Evolutionary conservation across 148 eudicot species (phyloP), one percentile per base, ranked within the genome.

Genomic region (Mesembryanthemum crystallinum): DNA sequence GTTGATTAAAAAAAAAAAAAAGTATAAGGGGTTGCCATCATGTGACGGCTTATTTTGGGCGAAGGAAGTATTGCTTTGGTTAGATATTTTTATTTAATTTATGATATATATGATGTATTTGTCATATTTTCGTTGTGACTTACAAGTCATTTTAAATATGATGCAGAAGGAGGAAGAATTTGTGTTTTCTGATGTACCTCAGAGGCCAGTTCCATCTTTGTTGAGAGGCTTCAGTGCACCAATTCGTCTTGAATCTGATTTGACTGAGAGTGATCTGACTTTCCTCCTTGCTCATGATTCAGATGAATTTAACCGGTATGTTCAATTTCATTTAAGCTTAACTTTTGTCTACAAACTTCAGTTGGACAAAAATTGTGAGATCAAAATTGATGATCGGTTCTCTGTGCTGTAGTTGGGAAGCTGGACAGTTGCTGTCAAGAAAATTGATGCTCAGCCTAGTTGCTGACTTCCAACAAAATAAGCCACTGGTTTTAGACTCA

Each of bases 241-340:
- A 62, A 86, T 96, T 73, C 89, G 97, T 59, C 91, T 96, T 10
- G 88, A 88, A 72, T 87, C 98, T 76, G 99, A 95, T 87, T 88
- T 91, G 21, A 79, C 90, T 67, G 98, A 96, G 35, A 81, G 73
- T 75, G 97, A 92, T 85, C 83, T 96, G 68, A 87, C 77, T 83
- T 92, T 96, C 89, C 99, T 96, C 62, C 94, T 96, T 52, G 99
- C 99, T 73, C 83, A 96, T 83, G 99, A 96, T 80, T 92, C 98
- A 4, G 98, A 96, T 82, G 98, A 88, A 83, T 96, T 92, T 79
- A 96, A 92, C 85, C 93, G 98, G 99, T 92, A 89, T 64, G 72
- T 73, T 39, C 43, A 63, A 23, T 14, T 49, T n/a, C 29, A 25
- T 55, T 12, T 23, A 28, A 32, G 52, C 39, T 51, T 14, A 20